phyloP scores from a whole-genome alignment of 805 yeast species.

The Ogataea glucozyma region DNA sequence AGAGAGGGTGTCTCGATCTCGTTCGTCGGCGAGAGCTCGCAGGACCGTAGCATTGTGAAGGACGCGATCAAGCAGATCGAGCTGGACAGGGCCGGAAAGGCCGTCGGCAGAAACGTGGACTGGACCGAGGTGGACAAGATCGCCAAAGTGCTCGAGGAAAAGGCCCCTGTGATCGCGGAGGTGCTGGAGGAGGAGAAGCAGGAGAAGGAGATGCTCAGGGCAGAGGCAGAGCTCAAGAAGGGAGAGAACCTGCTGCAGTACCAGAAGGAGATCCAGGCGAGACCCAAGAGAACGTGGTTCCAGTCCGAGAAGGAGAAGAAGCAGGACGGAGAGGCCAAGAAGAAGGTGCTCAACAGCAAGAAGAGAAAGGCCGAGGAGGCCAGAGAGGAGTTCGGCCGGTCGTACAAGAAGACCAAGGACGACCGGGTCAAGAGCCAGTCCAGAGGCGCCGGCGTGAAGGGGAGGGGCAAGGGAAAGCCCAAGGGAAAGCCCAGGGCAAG shows the following conservation, averaged over 20 bases:
- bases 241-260: constrained; percentile 84
- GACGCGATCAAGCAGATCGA: constrained; percentile 76
- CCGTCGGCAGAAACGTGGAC: constrained; percentile 87
- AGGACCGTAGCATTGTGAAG: constrained; percentile 87
- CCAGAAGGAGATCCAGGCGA: constrained; percentile 75
- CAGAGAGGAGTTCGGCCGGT: constrained; percentile 54
- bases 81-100: constrained; percentile 50
- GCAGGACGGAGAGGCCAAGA: constrained; percentile 41
- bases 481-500: constrained; percentile 14
- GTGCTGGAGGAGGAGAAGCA: constrained; percentile 84
- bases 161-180: constrained; percentile 65
- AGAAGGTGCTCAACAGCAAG: constrained; percentile 57
- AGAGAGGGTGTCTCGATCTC: constrained; percentile 92
- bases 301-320: constrained; percentile 60
- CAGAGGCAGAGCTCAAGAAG: constrained; percentile 87
- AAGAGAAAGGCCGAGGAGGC: constrained; percentile 70
- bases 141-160: constrained; percentile 58
- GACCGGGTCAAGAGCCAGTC: constrained; percentile 60
- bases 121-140: constrained; percentile 82
- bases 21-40: constrained; percentile 88
- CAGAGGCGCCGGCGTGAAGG: no score
- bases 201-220: constrained; percentile 81
- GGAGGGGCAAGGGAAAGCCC: constrained; percentile 32
- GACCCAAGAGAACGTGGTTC: constrained; percentile 98
- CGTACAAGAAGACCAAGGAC: constrained; percentile 76